Evolutionary conservation across 805 yeast species (phyloP).

Genomic region (Hanseniaspora clermontiae): DNA sequence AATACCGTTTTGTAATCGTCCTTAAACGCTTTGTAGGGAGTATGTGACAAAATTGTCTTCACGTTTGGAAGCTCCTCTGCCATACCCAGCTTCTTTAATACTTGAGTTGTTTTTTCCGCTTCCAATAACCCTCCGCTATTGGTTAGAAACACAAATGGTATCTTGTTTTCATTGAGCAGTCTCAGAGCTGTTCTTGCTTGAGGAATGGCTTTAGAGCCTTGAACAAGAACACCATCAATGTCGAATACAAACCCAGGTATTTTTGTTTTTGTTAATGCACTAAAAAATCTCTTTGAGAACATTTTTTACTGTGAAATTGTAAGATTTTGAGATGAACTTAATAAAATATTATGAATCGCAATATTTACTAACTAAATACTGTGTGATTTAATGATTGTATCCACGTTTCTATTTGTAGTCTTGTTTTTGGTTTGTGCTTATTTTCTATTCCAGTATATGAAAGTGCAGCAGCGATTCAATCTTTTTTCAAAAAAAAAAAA

Average conservation of each 20-base stretch:
- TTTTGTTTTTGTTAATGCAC: not conserved
- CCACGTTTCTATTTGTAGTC: too few species aligned
- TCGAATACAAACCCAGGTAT: slow-evolving; percentile 26
- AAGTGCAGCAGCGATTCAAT: too few species aligned
- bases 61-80: slow-evolving; percentile 34
- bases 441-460: too few species aligned
- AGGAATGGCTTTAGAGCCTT: slow-evolving; percentile 57
- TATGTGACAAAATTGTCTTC: slow-evolving; percentile 77
- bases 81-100: slow-evolving; percentile 27
- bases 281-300: not conserved
- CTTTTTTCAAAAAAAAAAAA: too few species aligned
- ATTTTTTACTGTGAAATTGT: not conserved
- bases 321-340: too few species aligned
- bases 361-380: too few species aligned
- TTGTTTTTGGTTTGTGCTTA: not conserved
- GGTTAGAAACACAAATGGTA: slow-evolving; percentile 76
- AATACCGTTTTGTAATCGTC: slow-evolving; percentile 48
- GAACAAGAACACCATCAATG: slow-evolving; percentile 78
- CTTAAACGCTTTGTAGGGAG: slow-evolving; percentile 60
- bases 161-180: slow-evolving; percentile 37
- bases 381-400: too few species aligned
- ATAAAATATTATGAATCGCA: too few species aligned
- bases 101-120: slow-evolving; percentile 39
- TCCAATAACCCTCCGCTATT: slow-evolving; percentile 84
- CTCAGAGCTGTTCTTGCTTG: slow-evolving; percentile 50